phyloP scores from a whole-genome alignment of 1,284 basidiomycete species.

The Lentinus polychrous region DNA sequence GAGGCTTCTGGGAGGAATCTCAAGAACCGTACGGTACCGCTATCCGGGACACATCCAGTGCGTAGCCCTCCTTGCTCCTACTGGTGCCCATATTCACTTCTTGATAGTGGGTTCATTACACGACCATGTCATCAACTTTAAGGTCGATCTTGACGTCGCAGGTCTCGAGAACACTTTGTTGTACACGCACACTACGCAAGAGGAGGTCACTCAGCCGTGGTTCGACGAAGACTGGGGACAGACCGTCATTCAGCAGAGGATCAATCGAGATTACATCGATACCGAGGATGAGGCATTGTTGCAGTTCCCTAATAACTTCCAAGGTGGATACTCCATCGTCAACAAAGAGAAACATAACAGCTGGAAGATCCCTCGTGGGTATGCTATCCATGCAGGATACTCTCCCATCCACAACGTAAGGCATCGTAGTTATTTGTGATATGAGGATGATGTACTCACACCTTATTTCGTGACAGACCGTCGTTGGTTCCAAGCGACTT shows the following conservation, averaged over 20 bases:
- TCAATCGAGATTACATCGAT: constrained; percentile 40
- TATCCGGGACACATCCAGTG: constrained; percentile 50
- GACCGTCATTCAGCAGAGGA: constrained; percentile 46
- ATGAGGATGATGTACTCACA: not conserved
- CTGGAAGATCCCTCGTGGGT: constrained; percentile 52
- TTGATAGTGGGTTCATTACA: constrained; percentile 56
- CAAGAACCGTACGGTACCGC: constrained; percentile 48
- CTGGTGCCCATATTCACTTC: not conserved
- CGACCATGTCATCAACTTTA: constrained; percentile 65
- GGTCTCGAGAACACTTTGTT: constrained; percentile 55
- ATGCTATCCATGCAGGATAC: constrained; percentile 48
- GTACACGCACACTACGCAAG: constrained; percentile 40
- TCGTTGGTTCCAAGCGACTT: constrained; percentile 50
- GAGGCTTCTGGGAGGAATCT: constrained; percentile 44
- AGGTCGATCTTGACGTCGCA: constrained; percentile 56
- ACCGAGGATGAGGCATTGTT: constrained; percentile 52
- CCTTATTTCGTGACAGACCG: constrained; percentile 32
- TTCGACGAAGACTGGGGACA: constrained; percentile 56
- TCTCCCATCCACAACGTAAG: constrained; percentile 45
- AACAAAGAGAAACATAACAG: constrained; percentile 50
- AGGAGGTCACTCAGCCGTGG: constrained; percentile 47
- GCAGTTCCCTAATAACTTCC: constrained; percentile 46
- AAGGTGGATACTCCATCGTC: constrained; percentile 51
- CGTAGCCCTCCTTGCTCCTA: constrained; percentile 12
- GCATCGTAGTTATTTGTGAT: constrained; percentile 11